Conservation (phyloP, 805 yeast genomes). For the Lipomyces starkeyi region DNA sequence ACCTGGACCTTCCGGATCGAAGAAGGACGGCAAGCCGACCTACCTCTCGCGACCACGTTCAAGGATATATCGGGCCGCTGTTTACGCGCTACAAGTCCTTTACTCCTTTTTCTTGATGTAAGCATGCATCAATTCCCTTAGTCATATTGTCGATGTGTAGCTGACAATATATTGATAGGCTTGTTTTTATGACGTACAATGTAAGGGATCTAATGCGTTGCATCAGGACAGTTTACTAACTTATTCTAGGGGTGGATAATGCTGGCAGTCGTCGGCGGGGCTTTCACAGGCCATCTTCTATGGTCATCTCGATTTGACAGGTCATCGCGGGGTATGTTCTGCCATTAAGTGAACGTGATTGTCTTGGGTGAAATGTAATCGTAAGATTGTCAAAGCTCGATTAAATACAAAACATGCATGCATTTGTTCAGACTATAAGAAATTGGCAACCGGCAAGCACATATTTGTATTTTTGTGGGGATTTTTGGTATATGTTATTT, state of each 20-base stretch:
- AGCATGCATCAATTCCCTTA: slow-evolving; percentile 45
- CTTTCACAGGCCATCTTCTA: slow-evolving; percentile 66
- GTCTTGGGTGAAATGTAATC: background rate
- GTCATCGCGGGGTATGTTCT: slow-evolving; percentile 25
- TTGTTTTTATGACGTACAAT: slow-evolving; percentile 84
- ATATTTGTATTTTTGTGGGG: too few species aligned
- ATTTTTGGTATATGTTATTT: too few species aligned
- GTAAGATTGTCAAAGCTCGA: background rate
- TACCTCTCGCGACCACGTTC: background rate
- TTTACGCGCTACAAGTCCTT: slow-evolving; percentile 70
- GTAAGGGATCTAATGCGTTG: slow-evolving; percentile 37
- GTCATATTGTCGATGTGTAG: slow-evolving; percentile 40
- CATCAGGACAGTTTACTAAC: background rate
- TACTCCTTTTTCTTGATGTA: slow-evolving; percentile 59
- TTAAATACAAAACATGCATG: background rate
- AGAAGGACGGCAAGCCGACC: background rate
- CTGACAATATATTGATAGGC: slow-evolving; percentile 53
- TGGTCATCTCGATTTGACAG: slow-evolving; percentile 49
- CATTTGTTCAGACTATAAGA: too few species aligned
- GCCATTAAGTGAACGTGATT: slow-evolving; percentile 17
- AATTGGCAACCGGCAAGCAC: too few species aligned
- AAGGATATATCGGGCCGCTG: slow-evolving; percentile 33
- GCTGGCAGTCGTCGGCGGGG: slow-evolving; percentile 75
- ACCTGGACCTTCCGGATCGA: slow-evolving; percentile 7
- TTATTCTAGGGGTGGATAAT: slow-evolving; percentile 67